These are phyloP conservation scores for Backusella tarrabulga DNA, from an alignment of 192 early-diverging fungal genomes.

Conservation along the genomic window DNA sequence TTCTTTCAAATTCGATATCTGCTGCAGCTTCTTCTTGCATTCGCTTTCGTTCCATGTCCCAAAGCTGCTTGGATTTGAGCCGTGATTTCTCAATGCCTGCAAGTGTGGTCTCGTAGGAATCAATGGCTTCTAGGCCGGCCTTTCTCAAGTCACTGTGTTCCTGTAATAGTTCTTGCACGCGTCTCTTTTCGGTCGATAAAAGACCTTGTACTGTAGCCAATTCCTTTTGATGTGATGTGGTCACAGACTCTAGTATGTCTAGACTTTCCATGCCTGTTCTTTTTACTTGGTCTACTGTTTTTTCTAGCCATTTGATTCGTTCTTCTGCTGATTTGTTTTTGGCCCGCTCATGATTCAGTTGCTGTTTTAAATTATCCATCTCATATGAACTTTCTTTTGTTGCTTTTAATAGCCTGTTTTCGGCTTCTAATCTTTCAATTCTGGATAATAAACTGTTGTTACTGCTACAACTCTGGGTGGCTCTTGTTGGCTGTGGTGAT, in stretches of 20 bases:
- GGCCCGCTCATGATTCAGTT: background rate
- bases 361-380: background rate
- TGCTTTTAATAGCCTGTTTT: conserved; percentile 5
- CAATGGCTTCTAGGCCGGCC: conserved; percentile 37
- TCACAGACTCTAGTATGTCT: conserved; percentile 27
- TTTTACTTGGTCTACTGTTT: conserved; percentile 25
- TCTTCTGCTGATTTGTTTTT: background rate
- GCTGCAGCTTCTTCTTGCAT: conserved; percentile 6
- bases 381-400: background rate
- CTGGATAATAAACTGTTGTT: background rate
- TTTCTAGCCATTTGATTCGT: conserved; percentile 15
- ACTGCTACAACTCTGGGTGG: background rate
- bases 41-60: conserved; percentile 9
- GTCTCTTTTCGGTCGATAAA: background rate
- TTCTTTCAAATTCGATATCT: background rate
- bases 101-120: conserved; percentile 37
- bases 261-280: conserved; percentile 34
- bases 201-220: background rate
- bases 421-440: conserved; percentile 8
- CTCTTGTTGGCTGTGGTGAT: background rate
- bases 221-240: conserved; percentile 14
- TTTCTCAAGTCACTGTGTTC: conserved; percentile 32
- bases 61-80: conserved; percentile 24
- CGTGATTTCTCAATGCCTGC: conserved; percentile 30
- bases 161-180: conserved; percentile 13